These are phyloP conservation scores for Colletotrichum noveboracense DNA, from an alignment of 2,329 filamentous ascomycete genomes.

Conservation along the genomic window DNA sequence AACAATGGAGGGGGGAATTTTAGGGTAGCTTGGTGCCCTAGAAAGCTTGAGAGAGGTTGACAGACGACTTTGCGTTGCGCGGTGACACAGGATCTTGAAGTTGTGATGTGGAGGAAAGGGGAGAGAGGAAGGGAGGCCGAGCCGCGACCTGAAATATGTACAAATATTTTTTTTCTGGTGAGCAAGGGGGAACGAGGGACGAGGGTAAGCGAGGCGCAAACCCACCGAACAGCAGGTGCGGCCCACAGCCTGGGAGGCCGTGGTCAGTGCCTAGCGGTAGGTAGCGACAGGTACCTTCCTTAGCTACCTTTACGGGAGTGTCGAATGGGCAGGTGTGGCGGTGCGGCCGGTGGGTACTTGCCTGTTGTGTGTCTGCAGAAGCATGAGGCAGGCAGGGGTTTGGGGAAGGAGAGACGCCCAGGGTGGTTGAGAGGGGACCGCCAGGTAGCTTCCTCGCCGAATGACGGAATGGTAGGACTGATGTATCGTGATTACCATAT, in stretches of 20 bases:
- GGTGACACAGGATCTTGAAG: conserved; percentile 50
- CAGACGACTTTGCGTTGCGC: conserved; percentile 53
- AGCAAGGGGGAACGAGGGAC: conserved; percentile 19
- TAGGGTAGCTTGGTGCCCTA: conserved; percentile 94
- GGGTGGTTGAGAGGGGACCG: neutral
- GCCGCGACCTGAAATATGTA: conserved; percentile 22
- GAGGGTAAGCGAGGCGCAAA: conserved; percentile 22
- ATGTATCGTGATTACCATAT: conserved; percentile 4
- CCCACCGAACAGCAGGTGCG: conserved; percentile 20
- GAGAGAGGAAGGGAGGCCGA: conserved; percentile 33
- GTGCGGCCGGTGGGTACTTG: conserved; percentile 19
- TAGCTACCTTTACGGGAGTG: neutral
- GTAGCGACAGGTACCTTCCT: neutral
- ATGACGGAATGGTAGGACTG: conserved; percentile 12
- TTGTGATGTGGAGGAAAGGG: conserved; percentile 45
- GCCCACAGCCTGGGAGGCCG: conserved; percentile 11
- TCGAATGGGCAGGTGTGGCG: conserved; percentile 13
- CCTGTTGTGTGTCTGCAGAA: conserved; percentile 19
- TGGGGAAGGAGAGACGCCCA: neutral
- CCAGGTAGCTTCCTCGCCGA: neutral
- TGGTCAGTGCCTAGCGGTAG: neutral
- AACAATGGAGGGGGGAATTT: conserved; percentile 67
- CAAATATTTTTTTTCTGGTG: conserved; percentile 45
- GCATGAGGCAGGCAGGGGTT: neutral
- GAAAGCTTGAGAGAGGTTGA: conserved; percentile 52